These are phyloP conservation scores for Coemansia sp. DNA, from an alignment of 192 early-diverging fungal genomes.

Conservation along the genomic window DNA sequence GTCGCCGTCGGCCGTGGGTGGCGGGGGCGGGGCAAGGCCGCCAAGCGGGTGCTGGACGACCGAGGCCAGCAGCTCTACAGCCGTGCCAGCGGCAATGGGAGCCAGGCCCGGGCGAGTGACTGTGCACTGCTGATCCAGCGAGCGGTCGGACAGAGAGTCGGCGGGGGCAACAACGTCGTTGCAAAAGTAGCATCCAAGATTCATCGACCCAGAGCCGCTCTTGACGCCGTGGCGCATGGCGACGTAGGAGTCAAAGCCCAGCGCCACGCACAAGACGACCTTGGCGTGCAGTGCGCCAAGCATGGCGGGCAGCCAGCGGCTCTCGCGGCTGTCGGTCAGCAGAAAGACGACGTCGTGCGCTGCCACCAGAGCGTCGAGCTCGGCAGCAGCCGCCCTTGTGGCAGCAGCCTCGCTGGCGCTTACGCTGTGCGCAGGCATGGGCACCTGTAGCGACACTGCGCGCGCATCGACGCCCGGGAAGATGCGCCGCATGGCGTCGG, in stretches of 20 bases:
- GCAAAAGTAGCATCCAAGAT: conserved; percentile 97
- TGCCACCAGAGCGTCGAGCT: conserved; percentile 67
- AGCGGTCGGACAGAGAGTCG: conserved; percentile 91
- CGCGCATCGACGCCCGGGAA: conserved; percentile 80
- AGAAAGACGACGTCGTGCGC: conserved; percentile 87
- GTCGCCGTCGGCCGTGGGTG: background rate
- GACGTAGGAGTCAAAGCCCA: conserved; percentile 95
- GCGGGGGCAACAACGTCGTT: conserved; percentile 97
- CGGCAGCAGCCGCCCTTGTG: conserved; percentile 39
- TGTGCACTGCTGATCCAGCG: conserved; percentile 98
- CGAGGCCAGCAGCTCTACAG: conserved; percentile 91
- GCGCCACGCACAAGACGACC: conserved; percentile 91
- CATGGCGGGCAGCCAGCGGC: conserved; percentile 93
- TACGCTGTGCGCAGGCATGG: conserved; percentile 95
- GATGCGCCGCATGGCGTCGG: conserved; percentile 68
- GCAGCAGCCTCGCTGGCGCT: conserved; percentile 22
- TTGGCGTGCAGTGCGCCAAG: conserved; percentile 70
- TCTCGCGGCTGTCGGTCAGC: conserved; percentile 94
- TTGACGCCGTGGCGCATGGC: conserved; percentile 94
- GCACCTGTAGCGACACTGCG: conserved; percentile 77
- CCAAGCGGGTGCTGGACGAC: conserved; percentile 74
- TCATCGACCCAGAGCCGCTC: conserved; percentile 3
- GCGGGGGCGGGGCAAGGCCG: conserved; percentile 35
- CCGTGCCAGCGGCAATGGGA: conserved; percentile 80
- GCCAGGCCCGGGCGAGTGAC: conserved; percentile 97